Base-by-base conservation (phyloP, 1,284 basidiomycete species). In the Trichosporon ovoides region DNA sequence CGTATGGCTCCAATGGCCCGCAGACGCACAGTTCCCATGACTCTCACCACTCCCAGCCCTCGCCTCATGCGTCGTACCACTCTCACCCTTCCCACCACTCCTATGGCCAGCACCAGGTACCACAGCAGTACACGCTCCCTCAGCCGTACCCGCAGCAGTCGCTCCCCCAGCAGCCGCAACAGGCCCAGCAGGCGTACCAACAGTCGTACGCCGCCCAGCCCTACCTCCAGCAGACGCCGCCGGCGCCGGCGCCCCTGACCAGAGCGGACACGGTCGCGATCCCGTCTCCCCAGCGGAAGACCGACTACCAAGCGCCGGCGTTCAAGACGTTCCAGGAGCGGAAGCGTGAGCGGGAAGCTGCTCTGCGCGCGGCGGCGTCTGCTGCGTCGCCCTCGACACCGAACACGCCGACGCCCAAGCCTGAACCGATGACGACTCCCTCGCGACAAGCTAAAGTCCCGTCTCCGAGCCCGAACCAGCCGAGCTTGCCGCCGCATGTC, bases 271-370 rank as follows among this genome's bases (percentile, higher is more conserved):
- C 43, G 22, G 43, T 48, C 16, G 43, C 43, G 7, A 48, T 48
- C n/a, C 43, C 43, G 24, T 48, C 43, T 28, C 43, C 43, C 14
- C 43, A 48, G 43, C 43, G 43, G 18, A 48, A 48, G 43, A 48
- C 43, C 7, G 64, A 62, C 1, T 76, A 76, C 57, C 70, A 66
- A 12, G 58, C 72, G 4, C 76, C 76, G 1, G 67, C 71, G 11
- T 74, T 77, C 55, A 68, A 69, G 58, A 76, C 76, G 3, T 77
- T 76, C 53, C 72, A 74, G 59, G 72, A 75, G 20, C 64, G 73
- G 22, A 71, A 69, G 58, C 58, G 69, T 31, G 74, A 70, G 33
- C 72, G 71, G 38, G 72, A 76, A 46, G 43, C 60, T 34, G 68
- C 67, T 2, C 34, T 69, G 28, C 48, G 58, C 20, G 64, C 66